Conservation (phyloP, 129 eudicot genomes). For the Oenanthe sinensis region DNA sequence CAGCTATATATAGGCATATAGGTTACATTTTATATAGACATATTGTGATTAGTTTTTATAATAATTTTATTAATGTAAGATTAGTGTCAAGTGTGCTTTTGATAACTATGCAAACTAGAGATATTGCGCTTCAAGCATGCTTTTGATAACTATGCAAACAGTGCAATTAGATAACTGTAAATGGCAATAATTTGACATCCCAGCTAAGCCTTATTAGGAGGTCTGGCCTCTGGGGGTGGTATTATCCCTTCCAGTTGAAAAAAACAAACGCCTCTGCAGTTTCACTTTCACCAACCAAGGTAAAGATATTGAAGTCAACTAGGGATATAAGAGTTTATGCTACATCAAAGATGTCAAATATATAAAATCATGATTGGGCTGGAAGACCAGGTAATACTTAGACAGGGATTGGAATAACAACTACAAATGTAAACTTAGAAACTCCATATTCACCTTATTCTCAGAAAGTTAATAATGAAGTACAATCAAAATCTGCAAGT, state of each 20-base stretch:
- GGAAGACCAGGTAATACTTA: background rate
- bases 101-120: too few relatives aligned
- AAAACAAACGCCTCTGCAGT: background rate
- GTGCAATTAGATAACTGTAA: too few relatives aligned
- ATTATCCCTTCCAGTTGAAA: background rate
- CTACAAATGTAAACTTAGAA: background rate
- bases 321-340: background rate
- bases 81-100: too few relatives aligned
- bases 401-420: background rate
- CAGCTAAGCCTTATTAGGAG: too few relatives aligned
- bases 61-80: too few relatives aligned
- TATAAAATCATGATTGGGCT: background rate
- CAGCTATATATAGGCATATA: background rate
- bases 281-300: too few relatives aligned
- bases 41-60: background rate
- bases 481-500: background rate
- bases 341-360: background rate
- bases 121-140: too few relatives aligned
- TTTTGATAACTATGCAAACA: too few relatives aligned
- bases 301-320: background rate
- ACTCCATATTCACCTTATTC: background rate
- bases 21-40: too few relatives aligned
- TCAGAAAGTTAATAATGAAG: background rate
- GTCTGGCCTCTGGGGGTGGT: too few relatives aligned
- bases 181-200: too few relatives aligned